Evolutionary conservation across 177 flowering plant genomes (phyloP).

Genomic region (Vitis hybrid): DNA sequence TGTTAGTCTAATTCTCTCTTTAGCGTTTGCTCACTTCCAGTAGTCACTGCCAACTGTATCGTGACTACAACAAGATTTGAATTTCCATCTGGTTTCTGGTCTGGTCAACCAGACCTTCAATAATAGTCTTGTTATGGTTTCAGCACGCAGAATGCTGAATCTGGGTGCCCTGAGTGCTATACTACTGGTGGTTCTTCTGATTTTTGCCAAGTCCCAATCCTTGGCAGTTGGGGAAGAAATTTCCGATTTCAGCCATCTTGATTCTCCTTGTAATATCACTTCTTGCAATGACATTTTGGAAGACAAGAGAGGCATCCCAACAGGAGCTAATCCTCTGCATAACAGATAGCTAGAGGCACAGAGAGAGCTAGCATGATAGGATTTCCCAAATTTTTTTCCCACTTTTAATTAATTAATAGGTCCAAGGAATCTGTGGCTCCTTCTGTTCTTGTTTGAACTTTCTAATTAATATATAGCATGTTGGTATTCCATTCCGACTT

Average conservation of each 20-base stretch:
- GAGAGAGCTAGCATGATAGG: not conserved
- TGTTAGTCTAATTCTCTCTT: no score
- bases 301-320: constrained; percentile 35
- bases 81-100: no score
- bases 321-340: constrained; percentile 40
- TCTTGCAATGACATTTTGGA: constrained; percentile 15
- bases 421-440: not conserved
- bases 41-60: no score
- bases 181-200: constrained; percentile 8
- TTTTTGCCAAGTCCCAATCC: constrained; percentile 10
- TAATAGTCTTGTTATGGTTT: no score
- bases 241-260: not conserved
- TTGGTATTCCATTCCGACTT: not conserved
- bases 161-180: constrained; percentile 7
- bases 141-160: not conserved
- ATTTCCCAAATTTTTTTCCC: not conserved
- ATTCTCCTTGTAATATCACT: constrained; percentile 6
- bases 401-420: not conserved
- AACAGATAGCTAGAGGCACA: constrained; percentile 20
- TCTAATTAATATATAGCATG: not conserved
- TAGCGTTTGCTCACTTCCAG: no score
- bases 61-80: no score
- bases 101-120: no score
- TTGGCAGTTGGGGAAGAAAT: constrained; percentile 4
- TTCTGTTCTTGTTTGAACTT: not conserved